Percentiles rank a stretch among this genome's conserved stretches.
phyloP scores from a whole-genome alignment of 768 basidiomycete species.

The Amanita phalloides region DNA sequence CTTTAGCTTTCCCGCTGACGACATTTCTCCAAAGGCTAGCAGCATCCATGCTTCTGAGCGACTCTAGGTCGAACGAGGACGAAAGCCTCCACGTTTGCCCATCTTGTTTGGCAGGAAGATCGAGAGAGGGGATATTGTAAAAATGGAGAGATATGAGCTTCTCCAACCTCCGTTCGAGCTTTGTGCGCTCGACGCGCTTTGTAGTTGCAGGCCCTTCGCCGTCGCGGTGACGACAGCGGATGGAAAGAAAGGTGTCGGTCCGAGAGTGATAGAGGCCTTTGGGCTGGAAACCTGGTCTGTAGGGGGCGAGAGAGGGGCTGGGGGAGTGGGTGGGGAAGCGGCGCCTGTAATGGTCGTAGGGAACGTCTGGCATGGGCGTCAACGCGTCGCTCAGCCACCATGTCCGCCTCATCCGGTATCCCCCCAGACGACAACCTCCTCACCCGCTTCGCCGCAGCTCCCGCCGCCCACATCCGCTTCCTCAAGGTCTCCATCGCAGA shows the following conservation, averaged over 20 bases:
- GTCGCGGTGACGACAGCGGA: conserved; percentile 27
- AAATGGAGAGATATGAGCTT: conserved; percentile 77
- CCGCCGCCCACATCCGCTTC: conserved; percentile 43
- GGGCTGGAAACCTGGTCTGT: conserved; percentile 91
- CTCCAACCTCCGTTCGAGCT: conserved; percentile 79
- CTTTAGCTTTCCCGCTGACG: conserved; percentile 29
- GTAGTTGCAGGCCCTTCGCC: conserved; percentile 23
- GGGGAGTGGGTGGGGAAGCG: conserved; percentile 7
- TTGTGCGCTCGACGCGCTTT: conserved; percentile 67
- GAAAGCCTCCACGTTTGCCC: conserved; percentile 40
- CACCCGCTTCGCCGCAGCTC: conserved; percentile 45
- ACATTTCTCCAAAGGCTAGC: conserved; percentile 65
- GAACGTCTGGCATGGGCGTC: background rate
- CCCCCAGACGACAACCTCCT: conserved; percentile 46
- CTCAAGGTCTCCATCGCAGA: conserved; percentile 69
- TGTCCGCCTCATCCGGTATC: conserved; percentile 74
- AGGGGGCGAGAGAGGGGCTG: conserved; percentile 38
- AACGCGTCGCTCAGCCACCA: conserved; percentile 18
- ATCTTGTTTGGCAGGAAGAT: conserved; percentile 6
- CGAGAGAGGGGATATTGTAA: conserved; percentile 16
- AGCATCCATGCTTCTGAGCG: conserved; percentile 53
- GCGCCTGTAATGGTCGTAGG: conserved; percentile 1
- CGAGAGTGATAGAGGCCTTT: conserved; percentile 70
- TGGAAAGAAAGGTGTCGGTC: conserved; percentile 71
- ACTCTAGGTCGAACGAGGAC: conserved; percentile 65